Base-by-base conservation (phyloP, 345 rosid species). In the Orychophragmus violaceus region DNA sequence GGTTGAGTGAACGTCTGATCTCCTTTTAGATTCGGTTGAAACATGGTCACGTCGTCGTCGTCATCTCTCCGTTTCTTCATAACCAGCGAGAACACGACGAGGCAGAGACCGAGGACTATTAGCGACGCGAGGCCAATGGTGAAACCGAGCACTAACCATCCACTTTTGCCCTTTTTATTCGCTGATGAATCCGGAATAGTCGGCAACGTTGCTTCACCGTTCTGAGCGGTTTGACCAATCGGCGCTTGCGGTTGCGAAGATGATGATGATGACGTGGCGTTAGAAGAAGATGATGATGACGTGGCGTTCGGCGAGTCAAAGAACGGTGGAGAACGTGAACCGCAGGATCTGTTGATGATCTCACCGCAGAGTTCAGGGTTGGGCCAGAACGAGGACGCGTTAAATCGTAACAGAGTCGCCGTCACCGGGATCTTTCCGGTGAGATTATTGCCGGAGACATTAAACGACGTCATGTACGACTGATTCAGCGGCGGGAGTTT, bases 341-440 rank as follows among this genome's bases (percentile, higher is more conserved):
- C 62, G 69, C 97, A 93, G 1, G 86, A 82, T 53, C 36, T 77
- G 52, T 85, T 82, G 28, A 90, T 72, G 52, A 86, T 72, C 84
- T 86, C 87, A 1, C 98, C 97, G 74, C 98, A 93, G 19, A 93
- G 85, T 6, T 71, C 64, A 28, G 89, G 87, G 60, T 93, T 90
- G 17, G 74, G 52, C 6, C 35, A 74, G 25, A 86, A 90, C 37
- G 97, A 72, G 5, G 90, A 66, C 35, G 77, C 42, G 23, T 57
- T 81, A 62, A 93, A 86, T 70, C 84, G 77, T 12, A 77, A 77
- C 8, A 90, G 78, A 30, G 96, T 81, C 24, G 83, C 71, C 30
- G 98, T 93, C 3, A 75, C 41, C 5, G 98, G 97, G 28, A 93
- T 66, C 3, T 63, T 4, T 1, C 98, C 97, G 16, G 84, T 79